Percentiles rank a stretch among this genome's conserved stretches.
phyloP scores from a whole-genome alignment of 169 alveolate genomes.

The Plasmodium sp. region DNA sequence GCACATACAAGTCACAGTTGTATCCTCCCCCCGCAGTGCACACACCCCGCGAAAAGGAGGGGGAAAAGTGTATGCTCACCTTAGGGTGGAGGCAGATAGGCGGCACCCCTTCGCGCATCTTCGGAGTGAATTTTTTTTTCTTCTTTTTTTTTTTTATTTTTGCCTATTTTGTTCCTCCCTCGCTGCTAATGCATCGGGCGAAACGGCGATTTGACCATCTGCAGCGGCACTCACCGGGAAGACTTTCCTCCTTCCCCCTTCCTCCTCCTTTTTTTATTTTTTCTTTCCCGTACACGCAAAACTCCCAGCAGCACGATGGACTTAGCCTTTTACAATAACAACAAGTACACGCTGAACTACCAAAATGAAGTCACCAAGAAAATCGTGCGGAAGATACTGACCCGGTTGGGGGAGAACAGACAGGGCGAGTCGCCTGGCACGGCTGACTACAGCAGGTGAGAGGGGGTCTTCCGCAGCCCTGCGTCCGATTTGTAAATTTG shows the following conservation, averaged over 20 bases:
- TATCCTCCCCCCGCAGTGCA: not conserved
- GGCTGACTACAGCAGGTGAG: slow-evolving; percentile 39
- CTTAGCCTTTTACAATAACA: not conserved
- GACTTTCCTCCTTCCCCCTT: not conserved
- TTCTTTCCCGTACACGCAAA: not conserved
- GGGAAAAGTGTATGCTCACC: not conserved
- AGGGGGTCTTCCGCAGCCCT: not conserved
- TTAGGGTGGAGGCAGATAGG: not conserved
- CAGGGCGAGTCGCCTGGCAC: slow-evolving; percentile 2
- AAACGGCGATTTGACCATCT: not conserved
- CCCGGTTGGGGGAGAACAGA: not conserved
- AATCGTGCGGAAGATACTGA: slow-evolving; percentile 36
- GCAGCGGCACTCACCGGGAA: not conserved
- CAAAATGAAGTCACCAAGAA: slow-evolving; percentile 45
- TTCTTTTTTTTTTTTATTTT: no score
- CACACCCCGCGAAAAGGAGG: not conserved
- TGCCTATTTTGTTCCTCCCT: not conserved
- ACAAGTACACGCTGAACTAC: not conserved
- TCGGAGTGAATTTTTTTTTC: not conserved
- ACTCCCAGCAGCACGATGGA: slow-evolving; percentile 2
- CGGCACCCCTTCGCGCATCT: not conserved
- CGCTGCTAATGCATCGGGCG: not conserved
- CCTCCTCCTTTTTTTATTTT: not conserved
- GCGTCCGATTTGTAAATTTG: not conserved
- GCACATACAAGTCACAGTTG: not conserved